These are phyloP conservation scores for Tolypocladium cylindrosporum DNA, from an alignment of 2,329 filamentous ascomycete genomes.

Conservation along the genomic window DNA sequence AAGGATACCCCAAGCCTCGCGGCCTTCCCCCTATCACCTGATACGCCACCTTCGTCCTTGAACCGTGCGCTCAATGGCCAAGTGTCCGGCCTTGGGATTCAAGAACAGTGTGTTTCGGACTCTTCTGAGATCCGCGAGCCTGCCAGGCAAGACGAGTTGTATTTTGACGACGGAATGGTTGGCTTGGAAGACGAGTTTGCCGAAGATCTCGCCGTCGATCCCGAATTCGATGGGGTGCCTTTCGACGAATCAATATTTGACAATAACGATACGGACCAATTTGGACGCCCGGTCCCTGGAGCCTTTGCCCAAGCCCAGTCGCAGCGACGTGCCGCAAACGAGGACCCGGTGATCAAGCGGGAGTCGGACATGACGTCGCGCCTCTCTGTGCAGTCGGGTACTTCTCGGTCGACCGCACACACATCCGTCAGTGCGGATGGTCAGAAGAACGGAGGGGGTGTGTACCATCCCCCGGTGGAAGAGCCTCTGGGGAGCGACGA, in stretches of 20 bases:
- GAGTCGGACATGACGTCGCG: slow-evolving; percentile 37
- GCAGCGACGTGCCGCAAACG: slow-evolving; percentile 24
- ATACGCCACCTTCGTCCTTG: background rate
- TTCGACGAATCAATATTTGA: slow-evolving; percentile 72
- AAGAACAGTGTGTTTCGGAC: slow-evolving; percentile 18
- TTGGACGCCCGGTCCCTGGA: slow-evolving; percentile 49
- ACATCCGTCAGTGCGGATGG: slow-evolving; percentile 35
- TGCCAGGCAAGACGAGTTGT: slow-evolving; percentile 50
- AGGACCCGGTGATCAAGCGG: slow-evolving; percentile 23
- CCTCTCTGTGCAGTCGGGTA: slow-evolving; percentile 32
- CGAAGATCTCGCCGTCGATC: slow-evolving; percentile 28
- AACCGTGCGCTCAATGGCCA: slow-evolving; percentile 6
- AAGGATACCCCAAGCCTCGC: slow-evolving; percentile 28
- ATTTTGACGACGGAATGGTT: slow-evolving; percentile 57
- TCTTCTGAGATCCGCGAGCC: slow-evolving; percentile 4
- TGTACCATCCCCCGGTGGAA: background rate
- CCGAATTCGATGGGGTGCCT: slow-evolving; percentile 38
- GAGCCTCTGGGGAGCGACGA: background rate
- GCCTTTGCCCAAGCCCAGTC: slow-evolving; percentile 45
- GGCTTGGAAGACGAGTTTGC: slow-evolving; percentile 36
- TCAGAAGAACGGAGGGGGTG: background rate
- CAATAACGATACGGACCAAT: slow-evolving; percentile 52
- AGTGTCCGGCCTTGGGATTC: slow-evolving; percentile 32
- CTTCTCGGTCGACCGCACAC: slow-evolving; percentile 38
- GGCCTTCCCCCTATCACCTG: slow-evolving; percentile 4